Evolutionary conservation across 2,329 filamentous ascomycete genomes (phyloP).

Genomic region (Colletotrichum scovillei): DNA sequence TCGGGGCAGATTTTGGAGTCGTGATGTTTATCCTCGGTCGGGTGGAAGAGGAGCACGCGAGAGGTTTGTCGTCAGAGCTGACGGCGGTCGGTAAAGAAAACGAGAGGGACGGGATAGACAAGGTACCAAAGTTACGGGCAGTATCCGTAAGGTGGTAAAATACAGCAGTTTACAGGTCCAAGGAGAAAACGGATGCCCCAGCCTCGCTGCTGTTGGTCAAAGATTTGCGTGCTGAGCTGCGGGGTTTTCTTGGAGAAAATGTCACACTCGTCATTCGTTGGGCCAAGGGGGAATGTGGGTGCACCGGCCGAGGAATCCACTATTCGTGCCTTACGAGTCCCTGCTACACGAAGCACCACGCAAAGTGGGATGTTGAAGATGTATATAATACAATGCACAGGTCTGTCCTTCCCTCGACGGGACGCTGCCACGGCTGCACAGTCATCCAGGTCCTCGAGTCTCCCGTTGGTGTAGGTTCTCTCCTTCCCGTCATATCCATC

Average conservation of each 20-base stretch:
- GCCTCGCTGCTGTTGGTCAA: slow-evolving; percentile 33
- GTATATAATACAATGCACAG: background rate
- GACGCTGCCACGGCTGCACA: background rate
- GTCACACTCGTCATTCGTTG: slow-evolving; percentile 16
- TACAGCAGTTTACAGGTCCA: slow-evolving; percentile 3
- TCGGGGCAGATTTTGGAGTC: slow-evolving; percentile 13
- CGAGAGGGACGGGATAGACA: background rate
- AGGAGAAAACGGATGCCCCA: slow-evolving; percentile 21
- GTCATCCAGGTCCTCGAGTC: slow-evolving; percentile 16
- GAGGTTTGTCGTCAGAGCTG: slow-evolving; percentile 28
- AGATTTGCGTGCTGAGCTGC: slow-evolving; percentile 35
- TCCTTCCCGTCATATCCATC: too few species aligned
- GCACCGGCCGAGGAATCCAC: background rate
- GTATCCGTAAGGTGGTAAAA: background rate
- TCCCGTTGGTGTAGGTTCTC: background rate
- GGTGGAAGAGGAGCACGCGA: slow-evolving; percentile 35
- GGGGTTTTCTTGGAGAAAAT: slow-evolving; percentile 37
- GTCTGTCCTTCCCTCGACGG: background rate
- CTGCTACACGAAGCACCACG: background rate
- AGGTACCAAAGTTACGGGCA: background rate
- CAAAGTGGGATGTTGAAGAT: background rate
- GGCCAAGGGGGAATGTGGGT: slow-evolving; percentile 4
- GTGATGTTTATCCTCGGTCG: slow-evolving; percentile 37
- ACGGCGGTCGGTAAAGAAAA: background rate
- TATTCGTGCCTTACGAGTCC: slow-evolving; percentile 11